Base-by-base conservation (phyloP, 2,329 filamentous ascomycete genomes). In the Cryphonectria naterciae region DNA sequence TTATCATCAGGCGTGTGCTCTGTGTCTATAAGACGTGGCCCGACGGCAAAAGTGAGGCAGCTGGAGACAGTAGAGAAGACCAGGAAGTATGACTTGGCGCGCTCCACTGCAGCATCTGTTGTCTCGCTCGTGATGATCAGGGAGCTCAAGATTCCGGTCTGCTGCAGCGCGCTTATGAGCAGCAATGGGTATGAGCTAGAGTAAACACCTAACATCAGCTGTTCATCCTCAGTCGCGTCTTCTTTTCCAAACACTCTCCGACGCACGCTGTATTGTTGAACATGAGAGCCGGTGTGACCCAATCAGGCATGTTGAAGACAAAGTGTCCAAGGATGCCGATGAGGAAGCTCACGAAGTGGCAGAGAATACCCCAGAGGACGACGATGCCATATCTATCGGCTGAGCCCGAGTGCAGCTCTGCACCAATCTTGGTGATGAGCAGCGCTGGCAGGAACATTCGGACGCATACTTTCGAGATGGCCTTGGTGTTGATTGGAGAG, bases 11-110 rank as follows among this genome's bases (percentile, higher is more conserved):
- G 80, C 1, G 77, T 78, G 66, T 81, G 76, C 69, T 82, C 81
- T 0, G 77, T 78, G 73, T 87, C 85, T 63, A 92, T 83, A 54
- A 92, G 80, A 17, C 84, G 81, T 0, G 89, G 89, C 0, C 89
- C 90, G 3, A 92, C 80, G 0, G 87, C 87, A 77, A 92, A 92
- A 0, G 89, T 91, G 71, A 92, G 79, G 67, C 85, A 88, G 75
- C 89, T 91, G 58, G 85, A 86, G 13, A 92, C 82, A 68, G 90
- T 91, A 4, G 89, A 85, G 73, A 89, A 91, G 71, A 92, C 85
- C 4, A 92, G 79, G 75, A 92, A 91, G 77, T 91, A 92, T 19
- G 87, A 87, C 76, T 91, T 71, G 8, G 89, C 89, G 13, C 89
- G 82, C 68, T 87, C 84, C 17, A 91, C 81, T 0, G 87, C 87